phyloP scores from a whole-genome alignment of 352 stramenopile genomes.

The Phytophthora cactorum region DNA sequence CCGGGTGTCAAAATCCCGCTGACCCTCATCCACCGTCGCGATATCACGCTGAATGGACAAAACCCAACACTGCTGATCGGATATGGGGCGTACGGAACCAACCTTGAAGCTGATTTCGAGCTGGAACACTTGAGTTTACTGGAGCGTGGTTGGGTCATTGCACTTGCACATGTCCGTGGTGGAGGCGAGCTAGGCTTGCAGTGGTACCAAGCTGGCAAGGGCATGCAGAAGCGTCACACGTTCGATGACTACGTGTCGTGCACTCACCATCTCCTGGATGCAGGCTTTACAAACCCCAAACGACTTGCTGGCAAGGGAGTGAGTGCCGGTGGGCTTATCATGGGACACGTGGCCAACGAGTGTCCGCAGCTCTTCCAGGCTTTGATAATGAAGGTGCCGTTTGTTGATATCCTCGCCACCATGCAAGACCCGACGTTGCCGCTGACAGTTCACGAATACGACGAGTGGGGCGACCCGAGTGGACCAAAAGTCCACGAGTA shows the following conservation, averaged over 20 bases:
- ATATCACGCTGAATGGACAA: constrained; percentile 53
- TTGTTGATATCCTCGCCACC: constrained; percentile 88
- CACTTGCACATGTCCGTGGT: constrained; percentile 90
- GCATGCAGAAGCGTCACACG: constrained; percentile 82
- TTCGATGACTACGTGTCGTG: constrained; percentile 88
- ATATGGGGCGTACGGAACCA: constrained; percentile 91
- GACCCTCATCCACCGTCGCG: constrained; percentile 77
- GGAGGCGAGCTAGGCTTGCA: constrained; percentile 85
- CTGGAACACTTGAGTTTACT: constrained; percentile 86
- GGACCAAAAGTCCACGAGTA: constrained; percentile 52
- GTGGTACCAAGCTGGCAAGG: constrained; percentile 89
- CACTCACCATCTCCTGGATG: constrained; percentile 64
- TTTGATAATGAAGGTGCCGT: constrained; percentile 89
- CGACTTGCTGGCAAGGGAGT: constrained; percentile 76
- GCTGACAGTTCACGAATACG: constrained; percentile 92
- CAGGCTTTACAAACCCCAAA: constrained; percentile 64
- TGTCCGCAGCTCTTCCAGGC: constrained; percentile 74
- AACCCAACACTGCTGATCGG: constrained; percentile 88
- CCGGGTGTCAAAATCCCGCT: constrained; percentile 61
- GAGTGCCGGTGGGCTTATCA: constrained; percentile 89
- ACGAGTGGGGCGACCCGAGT: constrained; percentile 90
- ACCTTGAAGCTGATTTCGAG: constrained; percentile 88
- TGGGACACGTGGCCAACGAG: constrained; percentile 89
- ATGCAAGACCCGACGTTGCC: constrained; percentile 88
- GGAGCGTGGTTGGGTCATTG: constrained; percentile 88